Conservation (phyloP, 192 early-diverging fungal genomes). For the Coemansia umbellata region DNA sequence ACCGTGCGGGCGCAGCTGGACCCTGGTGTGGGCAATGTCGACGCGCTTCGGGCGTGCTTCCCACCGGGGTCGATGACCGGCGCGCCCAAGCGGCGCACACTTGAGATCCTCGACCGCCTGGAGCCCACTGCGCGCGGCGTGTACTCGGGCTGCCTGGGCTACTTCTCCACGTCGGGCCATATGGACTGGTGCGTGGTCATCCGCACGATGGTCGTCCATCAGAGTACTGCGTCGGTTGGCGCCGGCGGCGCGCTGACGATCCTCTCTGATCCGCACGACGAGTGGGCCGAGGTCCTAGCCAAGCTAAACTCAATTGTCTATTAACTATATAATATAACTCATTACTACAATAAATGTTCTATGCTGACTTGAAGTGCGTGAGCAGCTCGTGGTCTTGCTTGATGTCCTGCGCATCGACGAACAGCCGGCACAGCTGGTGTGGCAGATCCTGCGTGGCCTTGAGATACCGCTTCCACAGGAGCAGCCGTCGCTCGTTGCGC, state of each 20-base stretch:
- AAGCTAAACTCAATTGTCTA: slow-evolving; percentile 53
- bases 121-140: slow-evolving; percentile 67
- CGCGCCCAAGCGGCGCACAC: slow-evolving; percentile 86
- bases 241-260: slow-evolving; percentile 92
- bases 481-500: slow-evolving; percentile 24
- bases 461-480: slow-evolving; percentile 37
- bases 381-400: slow-evolving; percentile 30
- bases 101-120: slow-evolving; percentile 66
- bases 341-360: neutral
- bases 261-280: slow-evolving; percentile 78
- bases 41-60: slow-evolving; percentile 73
- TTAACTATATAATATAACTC: neutral
- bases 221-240: slow-evolving; percentile 58
- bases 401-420: slow-evolving; percentile 48
- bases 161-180: slow-evolving; percentile 63
- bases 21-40: slow-evolving; percentile 56
- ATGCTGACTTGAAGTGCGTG: no score
- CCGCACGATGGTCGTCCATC: slow-evolving; percentile 72
- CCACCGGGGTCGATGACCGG: slow-evolving; percentile 98
- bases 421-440: slow-evolving; percentile 29
- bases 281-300: slow-evolving; percentile 83
- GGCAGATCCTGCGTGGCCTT: slow-evolving; percentile 24
- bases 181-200: slow-evolving; percentile 88
- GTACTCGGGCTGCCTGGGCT: slow-evolving; percentile 91
- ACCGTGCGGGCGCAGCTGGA: slow-evolving; percentile 70